Evolutionary conservation across 176 grass and related monocot genomes (phyloP), one percentile per base, ranked within the genome.

Genomic region (Bonia amplexicaulis): DNA sequence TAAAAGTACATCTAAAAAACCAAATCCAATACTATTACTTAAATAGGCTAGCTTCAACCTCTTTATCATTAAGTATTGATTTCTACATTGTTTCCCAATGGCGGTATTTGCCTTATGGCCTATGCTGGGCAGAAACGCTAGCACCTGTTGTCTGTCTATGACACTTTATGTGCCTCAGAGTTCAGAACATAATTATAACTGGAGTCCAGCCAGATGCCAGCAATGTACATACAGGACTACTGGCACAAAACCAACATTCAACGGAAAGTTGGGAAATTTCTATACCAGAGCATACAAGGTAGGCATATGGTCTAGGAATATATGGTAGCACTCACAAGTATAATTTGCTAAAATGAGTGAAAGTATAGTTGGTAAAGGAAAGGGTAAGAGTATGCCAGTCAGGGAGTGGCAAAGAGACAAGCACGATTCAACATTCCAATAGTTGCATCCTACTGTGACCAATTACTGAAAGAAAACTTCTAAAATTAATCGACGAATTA

Each of bases 341-440:
- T 51, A 83, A 9, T 62, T 86, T 88, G 42, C 54, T 13, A 25
- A 64, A 84, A 60, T 31, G n/a, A 12, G 57, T 25, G 57, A 25
- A 60, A 25, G n/a, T 25, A 25, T 60, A 60, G 10, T 60, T 60
- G 57, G 57, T 60, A 25, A 25, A 59, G 23, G 55, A 60, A 60
- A 60, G n/a, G 3, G 22, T 58, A 58, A 23, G 20, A 23, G 10
- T 25, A 45, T 46, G 77, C 40, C 71, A 17, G 39, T 19, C 37
- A 74, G 23, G 13, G 26, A 69, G 25, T 66, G 59, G 69, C 8
- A 81, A 65, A 64, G 37, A 48, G 67, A 39, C 15, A 66, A 11
- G 55, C 67, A 25, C 55, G n/a, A 79, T 79, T 39, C 57, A 66
- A 61, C 29, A 47, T 66, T 79, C 13, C 74, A 84, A 60, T 60